A percentile compares a stretch with the other conserved stretches of the same genome.
phyloP scores from a whole-genome alignment of 2,329 filamentous ascomycete genomes.

The Alternaria triticina region DNA sequence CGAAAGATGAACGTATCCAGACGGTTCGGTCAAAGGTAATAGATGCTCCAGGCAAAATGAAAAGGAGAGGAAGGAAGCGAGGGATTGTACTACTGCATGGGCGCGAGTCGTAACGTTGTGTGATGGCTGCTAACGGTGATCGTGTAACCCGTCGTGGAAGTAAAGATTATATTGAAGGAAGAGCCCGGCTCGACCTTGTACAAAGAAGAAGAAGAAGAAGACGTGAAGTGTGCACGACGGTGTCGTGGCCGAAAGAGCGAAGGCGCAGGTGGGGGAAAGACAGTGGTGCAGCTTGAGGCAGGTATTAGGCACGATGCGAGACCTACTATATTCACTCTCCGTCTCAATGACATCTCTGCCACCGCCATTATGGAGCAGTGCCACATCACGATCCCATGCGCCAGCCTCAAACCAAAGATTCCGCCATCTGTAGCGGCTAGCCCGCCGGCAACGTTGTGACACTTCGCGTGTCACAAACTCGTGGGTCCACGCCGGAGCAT shows the following conservation, averaged over 20 bases:
- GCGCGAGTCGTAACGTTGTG: constrained; percentile 26
- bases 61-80: constrained; percentile 19
- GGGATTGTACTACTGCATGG: constrained; percentile 41
- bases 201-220: constrained; percentile 18
- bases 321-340: constrained; percentile 45
- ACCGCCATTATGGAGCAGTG: constrained; percentile 31
- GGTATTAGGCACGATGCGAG: constrained; percentile 31
- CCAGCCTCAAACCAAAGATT: constrained; percentile 45
- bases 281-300: constrained; percentile 30
- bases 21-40: constrained; percentile 30
- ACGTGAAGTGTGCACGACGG: constrained; percentile 25
- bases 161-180: constrained; percentile 28
- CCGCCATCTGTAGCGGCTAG: constrained; percentile 41
- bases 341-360: constrained; percentile 32
- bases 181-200: constrained; percentile 41
- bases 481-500: constrained; percentile 36
- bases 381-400: constrained; percentile 39
- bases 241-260: constrained; percentile 24
- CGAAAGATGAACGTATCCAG: constrained; percentile 38
- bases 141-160: constrained; percentile 20
- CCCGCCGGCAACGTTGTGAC: constrained; percentile 33
- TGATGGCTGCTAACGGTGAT: constrained; percentile 21
- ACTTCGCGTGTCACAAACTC: constrained; percentile 41
- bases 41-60: constrained; percentile 35
- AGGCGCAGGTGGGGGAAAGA: constrained; percentile 16